Conservation (phyloP, 1,284 basidiomycete species). For the Malassezia nana region DNA sequence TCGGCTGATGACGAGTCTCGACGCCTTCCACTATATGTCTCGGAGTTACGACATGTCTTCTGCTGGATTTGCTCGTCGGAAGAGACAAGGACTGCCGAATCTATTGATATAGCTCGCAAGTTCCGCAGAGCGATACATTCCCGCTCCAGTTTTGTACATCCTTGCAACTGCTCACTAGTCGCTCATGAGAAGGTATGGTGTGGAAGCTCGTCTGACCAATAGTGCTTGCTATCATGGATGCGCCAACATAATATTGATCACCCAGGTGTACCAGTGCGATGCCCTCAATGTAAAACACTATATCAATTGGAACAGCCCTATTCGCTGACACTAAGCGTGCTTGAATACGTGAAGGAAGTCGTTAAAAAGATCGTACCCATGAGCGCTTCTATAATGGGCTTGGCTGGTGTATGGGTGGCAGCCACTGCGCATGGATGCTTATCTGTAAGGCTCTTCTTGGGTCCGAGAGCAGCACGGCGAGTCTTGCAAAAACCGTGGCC, state of each 20-base stretch:
- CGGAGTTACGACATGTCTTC: slow-evolving; percentile 6
- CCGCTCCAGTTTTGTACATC: slow-evolving; percentile 13
- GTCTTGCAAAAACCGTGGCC: slow-evolving; percentile 8
- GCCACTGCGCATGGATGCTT: slow-evolving; percentile 16
- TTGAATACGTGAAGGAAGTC: not conserved
- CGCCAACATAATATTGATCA: slow-evolving; percentile 7
- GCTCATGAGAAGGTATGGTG: slow-evolving; percentile 17
- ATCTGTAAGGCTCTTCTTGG: slow-evolving; percentile 14
- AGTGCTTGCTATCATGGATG: slow-evolving; percentile 18
- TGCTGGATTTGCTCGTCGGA: slow-evolving; percentile 18
- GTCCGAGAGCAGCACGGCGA: slow-evolving; percentile 4
- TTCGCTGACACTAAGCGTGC: not conserved
- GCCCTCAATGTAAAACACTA: slow-evolving; percentile 12
- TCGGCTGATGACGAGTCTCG: not conserved
- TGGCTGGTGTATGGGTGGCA: slow-evolving; percentile 8
- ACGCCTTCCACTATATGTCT: not conserved
- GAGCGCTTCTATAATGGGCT: not conserved
- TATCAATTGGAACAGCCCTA: slow-evolving; percentile 10
- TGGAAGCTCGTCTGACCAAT: not conserved
- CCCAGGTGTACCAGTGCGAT: slow-evolving; percentile 1
- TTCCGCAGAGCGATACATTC: not conserved
- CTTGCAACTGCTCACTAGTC: slow-evolving; percentile 16
- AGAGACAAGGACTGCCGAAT: not conserved
- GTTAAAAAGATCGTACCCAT: not conserved
- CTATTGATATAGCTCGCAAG: not conserved